These are phyloP conservation scores for Cystofilobasidium ferigula DNA, from an alignment of 768 basidiomycete species.

Conservation along the genomic window DNA sequence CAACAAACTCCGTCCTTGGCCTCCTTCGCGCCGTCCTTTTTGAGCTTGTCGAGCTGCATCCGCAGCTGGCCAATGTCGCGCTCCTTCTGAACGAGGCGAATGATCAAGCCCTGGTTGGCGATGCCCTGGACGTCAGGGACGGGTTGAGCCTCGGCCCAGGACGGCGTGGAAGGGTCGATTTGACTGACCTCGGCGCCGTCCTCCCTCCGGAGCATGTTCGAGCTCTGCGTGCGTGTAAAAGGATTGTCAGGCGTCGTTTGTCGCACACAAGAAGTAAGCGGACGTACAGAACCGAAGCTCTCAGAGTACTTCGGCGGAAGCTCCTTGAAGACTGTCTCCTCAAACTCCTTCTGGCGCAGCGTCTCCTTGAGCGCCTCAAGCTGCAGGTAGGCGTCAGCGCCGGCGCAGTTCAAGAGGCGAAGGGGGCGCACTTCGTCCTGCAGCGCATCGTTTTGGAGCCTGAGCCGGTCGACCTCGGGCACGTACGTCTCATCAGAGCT, in stretches of 20 bases:
- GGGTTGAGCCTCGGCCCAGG: not conserved
- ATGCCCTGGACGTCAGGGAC: not conserved
- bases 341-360: not conserved
- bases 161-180: not conserved
- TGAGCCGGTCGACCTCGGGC: not conserved
- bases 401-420: not conserved
- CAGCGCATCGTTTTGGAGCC: not conserved
- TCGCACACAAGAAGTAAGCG: not conserved
- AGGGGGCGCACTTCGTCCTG: not conserved
- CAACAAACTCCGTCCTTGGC: not conserved
- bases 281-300: not conserved
- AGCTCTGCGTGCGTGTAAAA: not conserved
- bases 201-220: not conserved
- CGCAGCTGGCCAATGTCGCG: constrained; percentile 50
- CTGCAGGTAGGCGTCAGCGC: too few relatives aligned
- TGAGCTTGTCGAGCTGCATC: constrained; percentile 46
- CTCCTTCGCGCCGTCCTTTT: too few relatives aligned
- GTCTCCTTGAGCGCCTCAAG: not conserved
- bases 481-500: not conserved
- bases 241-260: not conserved
- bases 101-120: constrained; percentile 52
- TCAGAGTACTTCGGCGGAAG: not conserved
- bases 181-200: not conserved
- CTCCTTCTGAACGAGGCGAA: constrained; percentile 72
- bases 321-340: constrained; percentile 1